These are phyloP conservation scores for Colletotrichum graminicola DNA, from an alignment of 2,329 filamentous ascomycete species.

Conservation along the genomic window DNA sequence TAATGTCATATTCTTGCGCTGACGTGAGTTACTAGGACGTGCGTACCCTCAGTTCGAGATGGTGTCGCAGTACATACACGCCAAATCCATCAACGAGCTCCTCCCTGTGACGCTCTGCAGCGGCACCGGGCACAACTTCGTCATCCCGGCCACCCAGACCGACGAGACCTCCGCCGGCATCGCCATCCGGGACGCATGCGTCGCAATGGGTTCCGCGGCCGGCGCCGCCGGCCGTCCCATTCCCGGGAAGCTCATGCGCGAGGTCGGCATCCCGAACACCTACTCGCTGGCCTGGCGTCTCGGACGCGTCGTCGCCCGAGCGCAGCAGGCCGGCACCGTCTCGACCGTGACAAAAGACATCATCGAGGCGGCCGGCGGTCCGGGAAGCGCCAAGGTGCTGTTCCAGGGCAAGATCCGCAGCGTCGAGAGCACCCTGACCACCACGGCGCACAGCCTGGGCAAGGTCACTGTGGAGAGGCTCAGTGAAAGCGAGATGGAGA, in stretches of 20 bases:
- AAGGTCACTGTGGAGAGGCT: slow-evolving; percentile 55
- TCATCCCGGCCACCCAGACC: slow-evolving; percentile 43
- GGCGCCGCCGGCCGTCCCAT: slow-evolving; percentile 51
- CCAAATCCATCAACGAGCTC: slow-evolving; percentile 46
- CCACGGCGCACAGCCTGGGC: slow-evolving; percentile 58
- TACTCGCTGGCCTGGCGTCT: slow-evolving; percentile 58
- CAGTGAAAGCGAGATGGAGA: slow-evolving; percentile 53
- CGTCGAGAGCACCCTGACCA: slow-evolving; percentile 56
- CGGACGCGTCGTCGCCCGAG: slow-evolving; percentile 62
- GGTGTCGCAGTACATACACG: slow-evolving; percentile 49
- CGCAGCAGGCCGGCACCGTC: slow-evolving; percentile 57
- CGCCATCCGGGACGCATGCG: slow-evolving; percentile 46
- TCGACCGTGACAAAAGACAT: slow-evolving; percentile 54
- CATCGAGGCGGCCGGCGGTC: slow-evolving; percentile 55
- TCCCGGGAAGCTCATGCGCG: slow-evolving; percentile 49
- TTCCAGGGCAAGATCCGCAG: slow-evolving; percentile 48
- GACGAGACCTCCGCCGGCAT: slow-evolving; percentile 44
- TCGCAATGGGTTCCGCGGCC: slow-evolving; percentile 50
- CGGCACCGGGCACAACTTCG: slow-evolving; percentile 44
- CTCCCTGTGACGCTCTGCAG: slow-evolving; percentile 46
- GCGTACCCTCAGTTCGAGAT: slow-evolving; percentile 48
- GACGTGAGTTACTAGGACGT: slow-evolving; percentile 39
- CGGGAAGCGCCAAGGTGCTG: slow-evolving; percentile 43
- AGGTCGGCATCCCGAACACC: slow-evolving; percentile 52
- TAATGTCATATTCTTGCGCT: slow-evolving; percentile 43